Evolutionary conservation across 2,329 filamentous ascomycete species (phyloP).

Genomic region (Trichophyton benhamiae): DNA sequence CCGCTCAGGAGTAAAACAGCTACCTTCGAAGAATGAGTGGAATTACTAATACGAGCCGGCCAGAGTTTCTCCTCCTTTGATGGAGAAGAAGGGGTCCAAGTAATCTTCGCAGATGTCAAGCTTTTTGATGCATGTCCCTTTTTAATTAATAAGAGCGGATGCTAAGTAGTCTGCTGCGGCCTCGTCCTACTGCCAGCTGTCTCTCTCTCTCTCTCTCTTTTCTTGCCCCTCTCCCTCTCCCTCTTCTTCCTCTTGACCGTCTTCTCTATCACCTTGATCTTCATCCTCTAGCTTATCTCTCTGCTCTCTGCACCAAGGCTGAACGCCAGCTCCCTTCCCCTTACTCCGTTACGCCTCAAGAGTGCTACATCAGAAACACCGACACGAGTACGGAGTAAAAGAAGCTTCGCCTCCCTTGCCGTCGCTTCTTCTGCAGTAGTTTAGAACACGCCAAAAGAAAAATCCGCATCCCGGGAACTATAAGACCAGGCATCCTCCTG

Average conservation of each 20-base stretch:
- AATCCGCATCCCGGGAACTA: neutral
- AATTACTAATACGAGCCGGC: slow-evolving; percentile 1
- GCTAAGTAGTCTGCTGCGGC: neutral
- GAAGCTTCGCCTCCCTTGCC: neutral
- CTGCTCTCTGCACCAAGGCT: neutral
- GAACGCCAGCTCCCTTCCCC: neutral
- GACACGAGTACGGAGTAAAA: neutral
- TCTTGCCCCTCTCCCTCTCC: neutral
- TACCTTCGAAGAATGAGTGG: neutral
- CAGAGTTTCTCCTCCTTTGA: neutral
- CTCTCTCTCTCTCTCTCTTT: neutral
- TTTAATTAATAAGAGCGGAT: neutral
- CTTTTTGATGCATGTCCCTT: neutral
- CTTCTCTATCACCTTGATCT: neutral
- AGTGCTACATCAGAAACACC: neutral
- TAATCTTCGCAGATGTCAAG: neutral
- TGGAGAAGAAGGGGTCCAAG: neutral
- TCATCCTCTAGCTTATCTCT: neutral
- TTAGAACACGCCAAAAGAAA: neutral
- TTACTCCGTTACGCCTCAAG: neutral
- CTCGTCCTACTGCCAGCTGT: slow-evolving; percentile 1
- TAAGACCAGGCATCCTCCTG: neutral
- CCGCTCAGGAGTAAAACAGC: neutral
- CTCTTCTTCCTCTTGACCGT: neutral
- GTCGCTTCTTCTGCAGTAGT: neutral